Conservation (phyloP, 2,329 filamentous ascomycete species). For the Neofusicoccum cordaticola region DNA sequence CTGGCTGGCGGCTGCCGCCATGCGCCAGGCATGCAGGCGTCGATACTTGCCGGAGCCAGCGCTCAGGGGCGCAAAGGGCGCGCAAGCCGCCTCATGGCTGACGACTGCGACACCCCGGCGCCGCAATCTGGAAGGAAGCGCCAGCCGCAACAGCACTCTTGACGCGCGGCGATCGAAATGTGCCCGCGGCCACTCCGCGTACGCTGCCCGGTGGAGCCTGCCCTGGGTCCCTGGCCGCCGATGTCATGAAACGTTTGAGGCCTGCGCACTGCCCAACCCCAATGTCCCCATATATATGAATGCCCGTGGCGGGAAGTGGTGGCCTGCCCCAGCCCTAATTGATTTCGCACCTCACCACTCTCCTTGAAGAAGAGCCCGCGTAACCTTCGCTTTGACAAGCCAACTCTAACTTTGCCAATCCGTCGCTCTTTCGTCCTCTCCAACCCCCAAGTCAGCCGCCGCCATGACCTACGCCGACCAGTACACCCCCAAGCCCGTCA, state of each 20-base stretch:
- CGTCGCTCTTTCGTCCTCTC: conserved; percentile 4
- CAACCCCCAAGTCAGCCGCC: not conserved
- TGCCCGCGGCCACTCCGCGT: not conserved
- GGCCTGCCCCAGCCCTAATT: conserved; percentile 9
- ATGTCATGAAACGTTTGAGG: conserved; percentile 15
- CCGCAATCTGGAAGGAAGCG: not conserved
- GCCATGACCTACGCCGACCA: conserved; percentile 15
- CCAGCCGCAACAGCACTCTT: not conserved
- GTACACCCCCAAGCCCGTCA: conserved; percentile 50
- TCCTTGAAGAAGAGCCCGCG: conserved; percentile 4
- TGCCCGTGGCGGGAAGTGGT: conserved; percentile 12
- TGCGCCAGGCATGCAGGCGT: not conserved
- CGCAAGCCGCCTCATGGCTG: conserved; percentile 7
- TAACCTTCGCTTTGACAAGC: not conserved
- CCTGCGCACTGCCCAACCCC: conserved; percentile 11
- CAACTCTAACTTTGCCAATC: not conserved
- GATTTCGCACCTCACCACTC: not conserved
- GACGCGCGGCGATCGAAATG: conserved; percentile 16
- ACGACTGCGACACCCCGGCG: conserved; percentile 7
- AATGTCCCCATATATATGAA: conserved; percentile 14
- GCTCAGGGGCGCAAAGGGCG: conserved; percentile 1
- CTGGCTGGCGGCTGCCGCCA: no score
- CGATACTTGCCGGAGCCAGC: conserved; percentile 9
- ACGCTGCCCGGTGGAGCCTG: conserved; percentile 8
- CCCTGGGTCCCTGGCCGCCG: conserved; percentile 4